Conservation (phyloP, 805 yeast species). For the Teunomyces tritomae region DNA sequence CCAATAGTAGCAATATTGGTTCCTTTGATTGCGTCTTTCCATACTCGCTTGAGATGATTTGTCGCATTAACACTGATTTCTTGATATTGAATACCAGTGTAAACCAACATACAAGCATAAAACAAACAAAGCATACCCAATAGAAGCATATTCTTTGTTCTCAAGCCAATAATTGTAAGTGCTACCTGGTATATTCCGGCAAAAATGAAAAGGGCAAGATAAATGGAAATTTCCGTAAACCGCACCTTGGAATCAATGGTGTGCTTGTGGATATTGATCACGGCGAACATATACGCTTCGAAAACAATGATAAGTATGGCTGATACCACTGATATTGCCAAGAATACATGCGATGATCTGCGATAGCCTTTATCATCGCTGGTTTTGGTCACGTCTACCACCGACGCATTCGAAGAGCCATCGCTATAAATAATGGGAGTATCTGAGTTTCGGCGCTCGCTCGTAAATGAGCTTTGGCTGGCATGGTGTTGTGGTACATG, state of each 20-base stretch:
- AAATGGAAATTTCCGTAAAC: conserved; percentile 36
- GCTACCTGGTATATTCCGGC: conserved; percentile 43
- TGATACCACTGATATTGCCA: conserved; percentile 29
- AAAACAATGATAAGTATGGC: conserved; percentile 34
- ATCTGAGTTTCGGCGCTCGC: neutral
- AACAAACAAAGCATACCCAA: conserved; percentile 39
- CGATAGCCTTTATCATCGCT: conserved; percentile 7
- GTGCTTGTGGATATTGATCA: conserved; percentile 31
- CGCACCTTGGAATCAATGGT: conserved; percentile 14
- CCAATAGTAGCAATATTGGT: conserved; percentile 43
- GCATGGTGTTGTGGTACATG: neutral
- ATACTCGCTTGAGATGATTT: conserved; percentile 20
- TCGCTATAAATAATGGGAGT: neutral
- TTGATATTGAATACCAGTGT: conserved; percentile 46
- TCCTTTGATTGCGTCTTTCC: conserved; percentile 33
- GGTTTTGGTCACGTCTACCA: conserved; percentile 1
- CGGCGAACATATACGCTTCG: conserved; percentile 40
- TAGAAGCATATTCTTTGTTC: conserved; percentile 38
- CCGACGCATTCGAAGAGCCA: neutral
- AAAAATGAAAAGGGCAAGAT: conserved; percentile 47
- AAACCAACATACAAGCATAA: conserved; percentile 42
- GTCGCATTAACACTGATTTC: conserved; percentile 25
- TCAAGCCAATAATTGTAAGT: conserved; percentile 37
- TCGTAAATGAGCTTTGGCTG: neutral
- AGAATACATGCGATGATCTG: conserved; percentile 14